Conservation (phyloP, 208 protist species). For the Acanthamoeba polyphaga region DNA sequence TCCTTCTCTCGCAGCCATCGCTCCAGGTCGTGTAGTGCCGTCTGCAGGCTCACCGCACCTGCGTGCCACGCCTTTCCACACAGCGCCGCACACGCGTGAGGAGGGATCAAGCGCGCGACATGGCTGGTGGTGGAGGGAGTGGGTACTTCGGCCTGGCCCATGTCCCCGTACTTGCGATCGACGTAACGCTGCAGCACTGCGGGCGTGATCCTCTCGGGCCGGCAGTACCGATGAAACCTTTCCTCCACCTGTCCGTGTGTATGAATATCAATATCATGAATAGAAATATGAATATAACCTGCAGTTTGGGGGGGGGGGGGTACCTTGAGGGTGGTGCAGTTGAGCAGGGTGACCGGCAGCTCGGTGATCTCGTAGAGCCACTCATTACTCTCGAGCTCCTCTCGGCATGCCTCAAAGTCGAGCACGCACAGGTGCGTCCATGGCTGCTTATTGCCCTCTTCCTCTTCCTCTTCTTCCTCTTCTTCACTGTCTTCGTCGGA, state of each 20-base stretch:
- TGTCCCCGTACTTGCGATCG: not conserved
- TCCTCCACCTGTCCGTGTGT: conserved; percentile 25
- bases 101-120: too few relatives aligned
- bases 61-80: not conserved
- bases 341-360: conserved; percentile 12
- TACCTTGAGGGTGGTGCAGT: not conserved
- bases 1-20: not conserved
- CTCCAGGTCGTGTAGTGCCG: not conserved
- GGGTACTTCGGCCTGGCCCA: not conserved
- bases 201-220: not conserved
- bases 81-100: too few relatives aligned
- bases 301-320: too few relatives aligned
- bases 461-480: not conserved
- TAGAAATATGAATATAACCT: too few relatives aligned
- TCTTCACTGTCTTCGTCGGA: not conserved
- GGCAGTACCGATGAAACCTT: not conserved
- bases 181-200: not conserved
- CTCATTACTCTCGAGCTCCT: not conserved
- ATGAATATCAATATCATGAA: too few relatives aligned
- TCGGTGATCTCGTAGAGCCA: not conserved
- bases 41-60: not conserved
- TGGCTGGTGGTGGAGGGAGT: not conserved
- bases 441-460: not conserved
- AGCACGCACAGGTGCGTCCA: conserved; percentile 18
- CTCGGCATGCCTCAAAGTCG: not conserved